Evolutionary conservation across 2,329 filamentous ascomycete genomes (phyloP).

Genomic region (Xylariales sp.): DNA sequence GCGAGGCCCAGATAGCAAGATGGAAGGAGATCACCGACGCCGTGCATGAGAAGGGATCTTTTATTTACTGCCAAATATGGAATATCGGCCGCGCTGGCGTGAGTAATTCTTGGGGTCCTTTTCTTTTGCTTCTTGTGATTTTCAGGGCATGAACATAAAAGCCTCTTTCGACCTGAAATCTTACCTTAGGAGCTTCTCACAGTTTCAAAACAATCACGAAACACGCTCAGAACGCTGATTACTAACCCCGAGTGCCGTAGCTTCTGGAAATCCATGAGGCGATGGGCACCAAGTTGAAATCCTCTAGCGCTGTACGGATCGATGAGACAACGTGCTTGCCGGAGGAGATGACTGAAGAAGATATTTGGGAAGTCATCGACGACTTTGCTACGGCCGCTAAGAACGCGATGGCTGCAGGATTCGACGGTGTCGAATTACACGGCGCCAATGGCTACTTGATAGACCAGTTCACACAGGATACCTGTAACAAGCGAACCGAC

Average conservation of each 20-base stretch:
- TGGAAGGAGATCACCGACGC: slow-evolving; percentile 72
- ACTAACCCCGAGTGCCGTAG: background rate
- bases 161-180: background rate
- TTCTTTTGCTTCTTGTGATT: background rate
- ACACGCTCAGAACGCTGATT: background rate
- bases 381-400: slow-evolving; percentile 68
- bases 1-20: slow-evolving; percentile 63
- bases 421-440: slow-evolving; percentile 70
- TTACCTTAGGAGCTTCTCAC: background rate
- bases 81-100: slow-evolving; percentile 67
- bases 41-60: slow-evolving; percentile 71
- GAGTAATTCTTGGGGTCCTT: background rate
- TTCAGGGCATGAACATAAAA: too few species aligned
- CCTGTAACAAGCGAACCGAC: slow-evolving; percentile 66
- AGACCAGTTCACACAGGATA: slow-evolving; percentile 68
- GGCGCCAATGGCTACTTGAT: slow-evolving; percentile 63
- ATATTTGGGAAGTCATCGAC: slow-evolving; percentile 72
- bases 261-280: slow-evolving; percentile 47
- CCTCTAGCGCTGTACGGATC: slow-evolving; percentile 54
- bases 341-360: slow-evolving; percentile 71
- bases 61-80: slow-evolving; percentile 75
- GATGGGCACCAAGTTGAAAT: slow-evolving; percentile 63
- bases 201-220: background rate
- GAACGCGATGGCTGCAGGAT: slow-evolving; percentile 71
- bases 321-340: slow-evolving; percentile 65